A percentile compares a stretch with the other conserved stretches of the same genome.
These are phyloP conservation scores for Coemansia sp. DNA, from an alignment of 192 early-diverging fungal genomes.

Conservation along the genomic window DNA sequence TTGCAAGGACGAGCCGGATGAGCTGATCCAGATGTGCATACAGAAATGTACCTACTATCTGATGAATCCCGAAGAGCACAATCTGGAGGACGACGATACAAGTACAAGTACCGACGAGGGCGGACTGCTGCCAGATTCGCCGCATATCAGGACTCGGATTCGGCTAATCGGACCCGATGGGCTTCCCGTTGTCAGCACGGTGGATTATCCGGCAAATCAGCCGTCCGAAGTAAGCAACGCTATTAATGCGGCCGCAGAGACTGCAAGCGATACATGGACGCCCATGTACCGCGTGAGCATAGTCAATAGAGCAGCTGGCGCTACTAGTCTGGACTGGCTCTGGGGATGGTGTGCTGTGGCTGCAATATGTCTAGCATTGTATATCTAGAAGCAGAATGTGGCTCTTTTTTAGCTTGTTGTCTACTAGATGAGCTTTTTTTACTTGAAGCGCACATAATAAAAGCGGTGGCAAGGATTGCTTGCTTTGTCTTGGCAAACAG, in stretches of 20 bases:
- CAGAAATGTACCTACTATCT: conserved; percentile 46
- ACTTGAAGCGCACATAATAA: not conserved
- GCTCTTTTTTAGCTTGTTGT: too few species aligned
- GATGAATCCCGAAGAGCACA: conserved; percentile 32
- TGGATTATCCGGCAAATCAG: not conserved
- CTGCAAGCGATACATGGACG: conserved; percentile 7
- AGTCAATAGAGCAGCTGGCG: conserved; percentile 13
- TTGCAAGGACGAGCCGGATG: conserved; percentile 37
- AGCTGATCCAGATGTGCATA: conserved; percentile 49
- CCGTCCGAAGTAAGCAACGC: not conserved
- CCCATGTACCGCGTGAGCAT: conserved; percentile 32
- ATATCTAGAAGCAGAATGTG: not conserved
- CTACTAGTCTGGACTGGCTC: not conserved
- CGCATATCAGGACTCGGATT: conserved; percentile 31
- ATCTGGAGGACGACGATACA: not conserved
- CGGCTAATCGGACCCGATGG: conserved; percentile 53
- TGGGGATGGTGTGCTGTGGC: not conserved
- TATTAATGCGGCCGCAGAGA: not conserved
- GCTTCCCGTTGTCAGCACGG: conserved; percentile 25
- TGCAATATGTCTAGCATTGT: not conserved
- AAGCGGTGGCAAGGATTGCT: too few species aligned
- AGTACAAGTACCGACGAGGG: conserved; percentile 8
- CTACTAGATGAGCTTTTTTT: not conserved
- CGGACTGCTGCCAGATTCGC: conserved; percentile 27
- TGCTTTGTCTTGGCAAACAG: too few species aligned